Conservation (phyloP, 257 asterid species). For the Galeopsis tetrahit region DNA sequence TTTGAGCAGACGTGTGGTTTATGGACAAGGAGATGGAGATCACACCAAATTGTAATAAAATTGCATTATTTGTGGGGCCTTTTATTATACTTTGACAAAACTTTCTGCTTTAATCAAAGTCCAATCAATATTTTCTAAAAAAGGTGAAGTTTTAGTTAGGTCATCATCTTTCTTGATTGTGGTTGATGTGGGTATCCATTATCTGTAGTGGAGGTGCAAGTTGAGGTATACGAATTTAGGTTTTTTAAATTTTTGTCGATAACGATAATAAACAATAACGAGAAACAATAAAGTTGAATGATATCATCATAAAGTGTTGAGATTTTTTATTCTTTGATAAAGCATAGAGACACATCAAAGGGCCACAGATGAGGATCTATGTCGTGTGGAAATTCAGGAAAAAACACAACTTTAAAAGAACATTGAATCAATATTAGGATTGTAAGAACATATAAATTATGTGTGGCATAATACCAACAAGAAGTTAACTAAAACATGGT, state of each 20-base stretch:
- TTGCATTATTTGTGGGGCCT: slow-evolving; percentile 53
- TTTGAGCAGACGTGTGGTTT: slow-evolving; percentile 31
- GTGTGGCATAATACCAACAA: too few relatives aligned
- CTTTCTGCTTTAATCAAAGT: slow-evolving; percentile 47
- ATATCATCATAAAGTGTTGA: slow-evolving; percentile 29
- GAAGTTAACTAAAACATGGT: too few relatives aligned
- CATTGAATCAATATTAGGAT: background rate
- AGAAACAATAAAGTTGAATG: slow-evolving; percentile 34
- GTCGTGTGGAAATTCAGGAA: background rate
- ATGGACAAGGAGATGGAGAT: slow-evolving; percentile 54
- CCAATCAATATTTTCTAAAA: slow-evolving; percentile 44
- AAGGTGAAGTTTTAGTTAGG: slow-evolving; percentile 53
- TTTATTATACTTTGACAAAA: slow-evolving; percentile 43
- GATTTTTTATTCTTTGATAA: background rate
- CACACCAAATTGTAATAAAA: slow-evolving; percentile 44
- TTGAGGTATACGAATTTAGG: slow-evolving; percentile 30
- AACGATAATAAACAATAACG: slow-evolving; percentile 20
- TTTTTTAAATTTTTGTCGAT: slow-evolving; percentile 29
- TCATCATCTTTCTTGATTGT: slow-evolving; percentile 49
- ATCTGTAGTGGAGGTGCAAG: slow-evolving; percentile 47
- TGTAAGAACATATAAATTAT: too few relatives aligned
- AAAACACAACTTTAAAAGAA: background rate
- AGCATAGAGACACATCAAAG: background rate
- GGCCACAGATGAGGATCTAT: background rate
- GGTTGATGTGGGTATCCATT: slow-evolving; percentile 48